Base-by-base conservation (phyloP, 2,329 filamentous ascomycete species). In the Dactylellina sp. region DNA sequence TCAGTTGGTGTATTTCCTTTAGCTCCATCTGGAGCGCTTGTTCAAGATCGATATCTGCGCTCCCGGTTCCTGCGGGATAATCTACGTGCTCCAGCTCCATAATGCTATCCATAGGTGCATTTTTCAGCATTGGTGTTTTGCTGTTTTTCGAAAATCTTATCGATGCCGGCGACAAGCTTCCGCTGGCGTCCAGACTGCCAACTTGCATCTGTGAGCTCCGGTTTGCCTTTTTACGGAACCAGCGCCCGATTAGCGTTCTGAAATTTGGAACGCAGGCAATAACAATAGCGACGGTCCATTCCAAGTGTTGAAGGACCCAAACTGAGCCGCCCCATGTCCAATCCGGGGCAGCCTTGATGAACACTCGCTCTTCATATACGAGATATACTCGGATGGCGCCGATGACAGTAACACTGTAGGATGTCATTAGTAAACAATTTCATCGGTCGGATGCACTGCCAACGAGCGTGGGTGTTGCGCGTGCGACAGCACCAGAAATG, bases 71-170 rank as follows among this genome's bases (percentile, higher is more conserved):
- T 22, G 68, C 60, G 46, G 68, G 68, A 50, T 65, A 72, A 56
- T 72, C 68, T 12, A 72, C 68, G 55, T 72, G 60, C 56, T 72
- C 68, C 25, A 72, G 46, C 46, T 72, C 68, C 68, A 72, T 60
- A 14, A 72, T 72, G 20, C 68, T 72, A 56, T 72, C 68, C 68
- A 72, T 60, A 5, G 68, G 68, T 25, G 68, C 68, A 35, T 65
- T 65, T 28, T 72, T 72, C 6, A 72, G 18, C 6, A 72, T 72
- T 12, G 68, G 68, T 16, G 68, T 65, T 72, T 72, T 72, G 42
- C 68, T 72, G n/a, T 72, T 42, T 25, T 65, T 64, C n/a, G 68
- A 72, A 65, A 72, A 72, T 25, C 68, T 60, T 12, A 72, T 72
- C 37, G 68, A 72, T 49, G 68, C 68, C 14, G 68, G 68, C 18